These are phyloP conservation scores for Bifiguratus adelaidae DNA, from an alignment of 192 early-diverging fungal genomes.

Conservation along the genomic window DNA sequence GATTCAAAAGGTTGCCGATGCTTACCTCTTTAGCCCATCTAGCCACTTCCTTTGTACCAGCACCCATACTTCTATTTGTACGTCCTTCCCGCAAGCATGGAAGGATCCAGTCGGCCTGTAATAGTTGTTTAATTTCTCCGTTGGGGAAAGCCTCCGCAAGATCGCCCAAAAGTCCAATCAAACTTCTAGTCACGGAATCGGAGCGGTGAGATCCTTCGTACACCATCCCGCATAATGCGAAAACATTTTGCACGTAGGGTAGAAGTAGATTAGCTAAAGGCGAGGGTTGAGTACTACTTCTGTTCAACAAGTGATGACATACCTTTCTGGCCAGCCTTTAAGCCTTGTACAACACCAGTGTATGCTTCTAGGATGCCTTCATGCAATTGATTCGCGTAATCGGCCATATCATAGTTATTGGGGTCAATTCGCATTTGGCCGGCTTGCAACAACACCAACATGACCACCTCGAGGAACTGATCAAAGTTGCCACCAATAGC, in stretches of 20 bases:
- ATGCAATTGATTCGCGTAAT: slow-evolving; percentile 77
- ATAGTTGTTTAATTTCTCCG: slow-evolving; percentile 56
- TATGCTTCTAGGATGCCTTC: slow-evolving; percentile 92
- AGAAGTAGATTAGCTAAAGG: slow-evolving; percentile 47
- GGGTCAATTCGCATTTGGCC: slow-evolving; percentile 50
- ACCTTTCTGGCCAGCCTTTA: slow-evolving; percentile 70
- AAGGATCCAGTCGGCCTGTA: slow-evolving; percentile 68
- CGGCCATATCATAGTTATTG: slow-evolving; percentile 67
- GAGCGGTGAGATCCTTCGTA: slow-evolving; percentile 49
- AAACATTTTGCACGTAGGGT: slow-evolving; percentile 56
- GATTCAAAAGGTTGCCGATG: slow-evolving; percentile 33
- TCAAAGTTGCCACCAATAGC: slow-evolving; percentile 86
- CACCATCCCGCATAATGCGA: slow-evolving; percentile 67
- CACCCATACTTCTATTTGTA: slow-evolving; percentile 30
- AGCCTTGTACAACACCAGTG: slow-evolving; percentile 91
- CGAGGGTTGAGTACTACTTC: neutral
- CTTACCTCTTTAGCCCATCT: slow-evolving; percentile 63
- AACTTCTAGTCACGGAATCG: slow-evolving; percentile 55
- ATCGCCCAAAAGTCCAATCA: slow-evolving; percentile 91
- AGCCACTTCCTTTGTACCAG: slow-evolving; percentile 47
- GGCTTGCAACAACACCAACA: slow-evolving; percentile 83
- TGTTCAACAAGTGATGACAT: slow-evolving; percentile 4
- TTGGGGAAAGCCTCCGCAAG: slow-evolving; percentile 80
- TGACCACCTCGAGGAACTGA: slow-evolving; percentile 66
- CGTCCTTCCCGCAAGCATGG: slow-evolving; percentile 71